Percentiles rank a stretch among this genome's conserved stretches.
These are phyloP conservation scores for Heliosperma pusillum DNA, from an alignment of 148 eudicot species.

Conservation along the genomic window DNA sequence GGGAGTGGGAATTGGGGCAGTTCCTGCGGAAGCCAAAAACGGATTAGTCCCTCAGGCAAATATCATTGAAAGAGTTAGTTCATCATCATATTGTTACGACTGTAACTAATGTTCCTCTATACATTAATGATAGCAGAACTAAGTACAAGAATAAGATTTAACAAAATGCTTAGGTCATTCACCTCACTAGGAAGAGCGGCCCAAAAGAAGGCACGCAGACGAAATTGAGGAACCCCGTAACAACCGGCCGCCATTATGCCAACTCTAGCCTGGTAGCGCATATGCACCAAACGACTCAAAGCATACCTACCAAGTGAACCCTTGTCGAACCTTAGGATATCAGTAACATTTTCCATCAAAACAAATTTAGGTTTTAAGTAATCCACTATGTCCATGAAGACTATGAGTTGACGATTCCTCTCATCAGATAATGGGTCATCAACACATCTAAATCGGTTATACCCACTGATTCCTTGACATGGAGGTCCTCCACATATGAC, in stretches of 20 bases:
- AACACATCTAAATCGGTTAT: conserved; percentile 65
- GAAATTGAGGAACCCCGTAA: conserved; percentile 94
- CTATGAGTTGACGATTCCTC: conserved; percentile 74
- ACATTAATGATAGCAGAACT: too few species aligned
- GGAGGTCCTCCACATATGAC: conserved; percentile 99
- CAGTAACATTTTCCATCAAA: conserved; percentile 89
- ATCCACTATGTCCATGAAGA: conserved; percentile 87
- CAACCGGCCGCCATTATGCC: conserved; percentile 92
- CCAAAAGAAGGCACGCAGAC: conserved; percentile 91
- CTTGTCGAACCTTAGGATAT: conserved; percentile 73
- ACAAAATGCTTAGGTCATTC: background rate
- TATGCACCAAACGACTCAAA: conserved; percentile 80
- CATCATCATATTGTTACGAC: background rate
- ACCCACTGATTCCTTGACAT: conserved; percentile 98
- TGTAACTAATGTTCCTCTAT: background rate
- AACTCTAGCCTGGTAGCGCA: conserved; percentile 83
- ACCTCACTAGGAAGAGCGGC: conserved; percentile 85
- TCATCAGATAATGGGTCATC: conserved; percentile 75
- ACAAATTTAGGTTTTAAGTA: conserved; percentile 82
- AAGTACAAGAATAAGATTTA: background rate
- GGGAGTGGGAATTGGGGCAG: conserved; percentile 96
- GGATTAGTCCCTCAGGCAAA: background rate
- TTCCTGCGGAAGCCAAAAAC: conserved; percentile 35
- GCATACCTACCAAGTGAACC: conserved; percentile 94
- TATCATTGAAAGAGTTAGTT: conserved; percentile 3